Base-by-base conservation (phyloP, 805 yeast species). In the Lachancea meyersii region DNA sequence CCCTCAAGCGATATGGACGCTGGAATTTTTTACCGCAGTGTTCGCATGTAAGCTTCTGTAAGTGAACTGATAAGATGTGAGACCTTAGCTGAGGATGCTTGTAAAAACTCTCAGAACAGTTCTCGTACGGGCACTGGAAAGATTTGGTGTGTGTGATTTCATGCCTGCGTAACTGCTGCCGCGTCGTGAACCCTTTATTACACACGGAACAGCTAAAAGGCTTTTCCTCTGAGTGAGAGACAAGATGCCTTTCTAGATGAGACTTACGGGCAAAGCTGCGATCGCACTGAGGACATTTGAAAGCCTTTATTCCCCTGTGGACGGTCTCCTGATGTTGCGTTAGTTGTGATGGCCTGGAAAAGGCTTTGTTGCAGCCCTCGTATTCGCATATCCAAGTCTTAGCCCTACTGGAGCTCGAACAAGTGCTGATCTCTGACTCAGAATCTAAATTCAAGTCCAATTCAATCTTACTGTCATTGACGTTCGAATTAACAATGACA, bases 141-240 rank as follows among this genome's bases (percentile, higher is more conserved):
- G 86, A 75, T 49, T 73, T 72, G 3, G 79, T 77, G 59, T 93
- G 97, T 2, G 95, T 82, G 30, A 76, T 72, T 63, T 82, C 87
- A 60, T 93, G 98, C 41, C 96, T 72, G 48, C 73, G 76, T 44
- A 87, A 68, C 56, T 89, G 97, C 64, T 93, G 97, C 40, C 60
- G 61, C 0, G 95, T 74, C 40, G 80, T 81, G 40, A 85, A 82
- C 3, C 96, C 95, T 61, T 87, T 88, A 1, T 81, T 80, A 58
- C 98, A 93, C 1, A 71, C 58, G 0, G 77, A 61, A 55, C 97
- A 89, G 32, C 71, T 75, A 56, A 73, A 79, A 0, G 95, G 95
- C 53, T 83, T 85, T 3, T 71, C 75, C 1, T 67, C 70, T 2
- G 69, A 48, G 57, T 89, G 96, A 16, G 86, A 77, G 19, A 82